Evolutionary conservation across 75 land plant genomes (phyloP).

Genomic region (Pinus tabuliformis): DNA sequence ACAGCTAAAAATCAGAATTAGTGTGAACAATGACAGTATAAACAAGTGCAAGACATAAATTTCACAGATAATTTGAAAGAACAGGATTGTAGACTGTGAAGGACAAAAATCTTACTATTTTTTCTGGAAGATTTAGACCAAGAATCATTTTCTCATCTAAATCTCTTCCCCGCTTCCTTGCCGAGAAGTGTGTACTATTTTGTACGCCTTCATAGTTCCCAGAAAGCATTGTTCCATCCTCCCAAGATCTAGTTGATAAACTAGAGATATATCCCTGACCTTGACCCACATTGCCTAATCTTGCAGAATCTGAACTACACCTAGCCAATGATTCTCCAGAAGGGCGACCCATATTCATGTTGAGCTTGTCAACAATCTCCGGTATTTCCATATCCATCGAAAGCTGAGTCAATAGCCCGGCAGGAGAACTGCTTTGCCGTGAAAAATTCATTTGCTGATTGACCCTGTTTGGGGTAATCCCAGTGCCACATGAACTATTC

Average conservation of each 20-base stretch:
- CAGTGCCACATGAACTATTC: not conserved
- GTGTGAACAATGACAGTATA: not conserved
- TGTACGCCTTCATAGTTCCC: slow-evolving; percentile 7
- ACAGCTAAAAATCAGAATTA: not conserved
- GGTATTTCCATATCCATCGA: slow-evolving; percentile 10
- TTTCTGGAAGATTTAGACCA: slow-evolving; percentile 6
- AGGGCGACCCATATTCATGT: not conserved
- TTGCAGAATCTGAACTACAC: slow-evolving; percentile 3
- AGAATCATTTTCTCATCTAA: slow-evolving; percentile 17
- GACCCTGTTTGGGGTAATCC: slow-evolving; percentile 1
- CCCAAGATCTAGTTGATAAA: slow-evolving; percentile 9
- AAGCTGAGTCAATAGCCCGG: slow-evolving; percentile 5
- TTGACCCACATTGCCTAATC: slow-evolving; percentile 4
- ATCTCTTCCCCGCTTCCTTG: slow-evolving; percentile 31
- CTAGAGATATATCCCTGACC: slow-evolving; percentile 5
- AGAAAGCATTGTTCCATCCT: slow-evolving; percentile 12
- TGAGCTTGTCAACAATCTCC: not conserved
- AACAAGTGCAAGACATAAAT: not conserved
- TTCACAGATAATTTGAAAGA: not conserved
- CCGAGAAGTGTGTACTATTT: not conserved
- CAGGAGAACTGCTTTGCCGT: slow-evolving; percentile 12
- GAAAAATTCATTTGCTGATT: slow-evolving; percentile 1
- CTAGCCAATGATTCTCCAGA: not conserved
- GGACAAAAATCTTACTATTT: not conserved
- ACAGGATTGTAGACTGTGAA: not conserved